Conservation (phyloP, 192 early-diverging fungal genomes). For the Backusella tarrabulga region DNA sequence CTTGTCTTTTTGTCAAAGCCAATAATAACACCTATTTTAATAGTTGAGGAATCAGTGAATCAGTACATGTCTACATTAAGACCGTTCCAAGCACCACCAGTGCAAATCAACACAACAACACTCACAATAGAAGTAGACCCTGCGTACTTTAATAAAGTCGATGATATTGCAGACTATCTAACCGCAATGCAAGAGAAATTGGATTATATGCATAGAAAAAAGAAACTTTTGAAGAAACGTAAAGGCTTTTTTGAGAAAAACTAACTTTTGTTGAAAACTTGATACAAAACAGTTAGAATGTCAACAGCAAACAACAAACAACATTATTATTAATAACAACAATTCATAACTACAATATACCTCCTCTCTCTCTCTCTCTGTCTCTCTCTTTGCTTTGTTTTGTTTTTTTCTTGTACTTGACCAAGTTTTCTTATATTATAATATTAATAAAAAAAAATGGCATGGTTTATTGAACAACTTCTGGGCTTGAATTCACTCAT, state of each 20-base stretch:
- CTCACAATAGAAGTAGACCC: conserved; percentile 14
- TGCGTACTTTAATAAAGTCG: not conserved
- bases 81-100: not conserved
- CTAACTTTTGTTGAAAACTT: not conserved
- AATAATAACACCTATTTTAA: not conserved
- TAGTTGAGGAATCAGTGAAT: not conserved
- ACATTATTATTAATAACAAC: not conserved
- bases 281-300: not conserved
- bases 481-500: not conserved
- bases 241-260: conserved; percentile 11
- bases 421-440: not conserved
- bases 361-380: not conserved
- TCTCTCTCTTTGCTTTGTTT: not conserved
- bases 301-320: not conserved
- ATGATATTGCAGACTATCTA: conserved; percentile 32
- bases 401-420: not conserved
- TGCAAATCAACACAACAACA: not conserved
- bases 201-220: conserved; percentile 10
- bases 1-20: no score
- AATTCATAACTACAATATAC: not conserved
- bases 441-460: not conserved
- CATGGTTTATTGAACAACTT: not conserved
- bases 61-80: conserved; percentile 13
- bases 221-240: not conserved
- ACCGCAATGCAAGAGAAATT: conserved; percentile 26